phyloP scores from a whole-genome alignment of 768 basidiomycete genomes.

The Daedaleopsis nitida region DNA sequence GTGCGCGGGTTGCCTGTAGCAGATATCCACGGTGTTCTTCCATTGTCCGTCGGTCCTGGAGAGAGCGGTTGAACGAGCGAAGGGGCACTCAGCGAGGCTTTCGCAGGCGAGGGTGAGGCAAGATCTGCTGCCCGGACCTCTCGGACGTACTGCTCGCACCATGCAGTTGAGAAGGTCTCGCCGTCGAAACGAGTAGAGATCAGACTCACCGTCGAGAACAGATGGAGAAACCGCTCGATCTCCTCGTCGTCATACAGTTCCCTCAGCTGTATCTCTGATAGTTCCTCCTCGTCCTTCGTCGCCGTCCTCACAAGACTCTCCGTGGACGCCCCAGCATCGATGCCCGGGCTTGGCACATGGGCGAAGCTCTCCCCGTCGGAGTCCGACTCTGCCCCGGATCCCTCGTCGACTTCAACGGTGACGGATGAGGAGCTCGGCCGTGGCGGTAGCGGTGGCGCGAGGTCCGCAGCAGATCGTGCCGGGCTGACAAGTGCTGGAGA shows the following conservation, averaged over 20 bases:
- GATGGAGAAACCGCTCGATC: constrained; percentile 55
- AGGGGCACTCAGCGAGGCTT: constrained; percentile 16
- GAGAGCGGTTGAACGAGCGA: constrained; percentile 1
- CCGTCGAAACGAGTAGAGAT: background rate
- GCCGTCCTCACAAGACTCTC: background rate
- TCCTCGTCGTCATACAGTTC: constrained; percentile 66
- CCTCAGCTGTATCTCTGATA: constrained; percentile 56
- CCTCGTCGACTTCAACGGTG: background rate
- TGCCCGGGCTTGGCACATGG: background rate
- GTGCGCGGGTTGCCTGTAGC: constrained; percentile 24
- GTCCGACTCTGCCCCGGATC: background rate
- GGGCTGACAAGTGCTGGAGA: too few relatives aligned
- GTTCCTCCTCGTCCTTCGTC: constrained; percentile 28
- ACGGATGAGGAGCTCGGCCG: background rate
- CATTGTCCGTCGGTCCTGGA: background rate
- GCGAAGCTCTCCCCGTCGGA: background rate
- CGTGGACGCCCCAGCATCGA: background rate
- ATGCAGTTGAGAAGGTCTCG: background rate
- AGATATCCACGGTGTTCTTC: constrained; percentile 9
- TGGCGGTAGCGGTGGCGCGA: background rate
- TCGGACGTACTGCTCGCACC: constrained; percentile 50
- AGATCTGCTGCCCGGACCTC: constrained; percentile 47
- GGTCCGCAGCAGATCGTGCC: background rate
- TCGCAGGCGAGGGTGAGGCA: background rate
- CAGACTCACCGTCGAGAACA: constrained; percentile 60